Evolutionary conservation across 345 rosid species (phyloP).

Genomic region (Aurinia saxatilis): DNA sequence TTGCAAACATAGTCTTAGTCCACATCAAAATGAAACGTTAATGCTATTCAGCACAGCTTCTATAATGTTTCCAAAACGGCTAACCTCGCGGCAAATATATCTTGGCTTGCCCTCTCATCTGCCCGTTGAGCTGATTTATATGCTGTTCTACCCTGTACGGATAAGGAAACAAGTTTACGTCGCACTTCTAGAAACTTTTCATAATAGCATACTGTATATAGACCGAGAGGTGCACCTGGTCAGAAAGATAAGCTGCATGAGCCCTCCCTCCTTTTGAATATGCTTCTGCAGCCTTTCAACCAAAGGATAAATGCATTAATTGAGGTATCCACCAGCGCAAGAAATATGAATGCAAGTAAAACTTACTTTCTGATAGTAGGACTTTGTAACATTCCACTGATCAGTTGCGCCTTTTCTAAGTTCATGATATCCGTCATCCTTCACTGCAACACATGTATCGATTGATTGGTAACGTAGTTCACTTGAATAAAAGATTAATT

Average conservation of each 20-base stretch:
- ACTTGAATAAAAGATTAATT: not conserved
- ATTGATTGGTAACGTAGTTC: not conserved
- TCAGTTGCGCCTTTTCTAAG: constrained; percentile 52
- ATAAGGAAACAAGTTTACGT: constrained; percentile 1
- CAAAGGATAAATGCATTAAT: not conserved
- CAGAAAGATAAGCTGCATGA: constrained; percentile 74
- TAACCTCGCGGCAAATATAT: constrained; percentile 80
- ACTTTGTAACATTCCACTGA: constrained; percentile 62
- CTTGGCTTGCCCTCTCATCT: constrained; percentile 80
- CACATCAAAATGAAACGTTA: not conserved
- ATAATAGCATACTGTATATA: not conserved
- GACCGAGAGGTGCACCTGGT: constrained; percentile 46
- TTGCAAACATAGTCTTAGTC: constrained; percentile 13
- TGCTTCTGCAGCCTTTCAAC: constrained; percentile 69
- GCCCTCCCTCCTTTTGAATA: constrained; percentile 60
- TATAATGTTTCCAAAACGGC: constrained; percentile 13
- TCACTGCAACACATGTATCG: constrained; percentile 40
- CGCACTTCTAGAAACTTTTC: not conserved
- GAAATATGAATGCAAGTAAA: not conserved
- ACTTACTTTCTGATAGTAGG: constrained; percentile 62
- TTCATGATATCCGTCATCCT: constrained; percentile 55
- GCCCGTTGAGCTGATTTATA: constrained; percentile 56
- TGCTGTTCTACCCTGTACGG: constrained; percentile 47
- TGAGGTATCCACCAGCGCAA: not conserved
- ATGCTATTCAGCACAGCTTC: not conserved